These are phyloP conservation scores for Spathaspora passalidarum DNA, from an alignment of 805 yeast genomes.

Conservation along the genomic window DNA sequence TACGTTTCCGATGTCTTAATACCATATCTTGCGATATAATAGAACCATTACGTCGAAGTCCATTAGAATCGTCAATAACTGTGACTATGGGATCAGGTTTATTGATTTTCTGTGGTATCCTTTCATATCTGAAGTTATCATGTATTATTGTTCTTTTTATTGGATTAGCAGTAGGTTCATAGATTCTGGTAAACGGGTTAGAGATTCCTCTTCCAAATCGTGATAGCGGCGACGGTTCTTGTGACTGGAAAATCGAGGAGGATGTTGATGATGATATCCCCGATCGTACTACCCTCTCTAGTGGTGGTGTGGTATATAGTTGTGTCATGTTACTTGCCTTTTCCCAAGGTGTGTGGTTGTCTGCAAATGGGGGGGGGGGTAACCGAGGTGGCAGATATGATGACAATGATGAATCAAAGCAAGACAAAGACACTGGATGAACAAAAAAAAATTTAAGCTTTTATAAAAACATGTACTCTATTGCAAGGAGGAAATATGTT, in stretches of 20 bases:
- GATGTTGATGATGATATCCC: background rate
- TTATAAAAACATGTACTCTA: too few species aligned
- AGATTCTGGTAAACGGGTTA: background rate
- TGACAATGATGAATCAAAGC: too few species aligned
- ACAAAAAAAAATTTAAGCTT: too few species aligned
- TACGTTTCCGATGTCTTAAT: constrained; percentile 26
- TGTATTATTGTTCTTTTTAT: background rate
- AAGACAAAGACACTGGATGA: too few species aligned
- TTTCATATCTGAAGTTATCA: background rate
- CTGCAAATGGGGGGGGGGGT: too few species aligned
- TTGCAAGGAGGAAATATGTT: too few species aligned
- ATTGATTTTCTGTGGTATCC: background rate
- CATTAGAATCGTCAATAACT: constrained; percentile 11
- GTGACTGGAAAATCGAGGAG: background rate
- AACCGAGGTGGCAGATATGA: too few species aligned
- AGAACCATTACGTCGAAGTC: constrained; percentile 21
- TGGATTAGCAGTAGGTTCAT: background rate
- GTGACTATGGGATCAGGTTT: constrained; percentile 22
- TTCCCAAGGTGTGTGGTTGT: background rate
- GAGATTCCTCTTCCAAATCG: too few species aligned
- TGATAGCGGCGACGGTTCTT: background rate
- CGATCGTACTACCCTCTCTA: background rate
- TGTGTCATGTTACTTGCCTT: too few species aligned
- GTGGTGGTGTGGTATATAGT: background rate
- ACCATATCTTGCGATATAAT: constrained; percentile 29